Evolutionary conservation across 1,139 yeast genomes (phyloP).

Genomic region (Debaryomyces sp.): DNA sequence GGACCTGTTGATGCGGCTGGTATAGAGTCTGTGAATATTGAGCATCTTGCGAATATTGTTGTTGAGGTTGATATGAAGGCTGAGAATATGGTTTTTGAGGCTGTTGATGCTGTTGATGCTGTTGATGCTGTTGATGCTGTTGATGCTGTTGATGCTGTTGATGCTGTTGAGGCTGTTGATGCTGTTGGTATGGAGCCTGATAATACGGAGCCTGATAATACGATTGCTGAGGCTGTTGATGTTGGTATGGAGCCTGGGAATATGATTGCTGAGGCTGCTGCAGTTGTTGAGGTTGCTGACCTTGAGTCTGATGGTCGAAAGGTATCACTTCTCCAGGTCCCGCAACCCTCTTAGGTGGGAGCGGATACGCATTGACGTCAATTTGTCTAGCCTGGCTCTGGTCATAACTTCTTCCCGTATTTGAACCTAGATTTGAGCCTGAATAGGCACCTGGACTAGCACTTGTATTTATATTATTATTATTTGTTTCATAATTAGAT

Average conservation of each 20-base stretch:
- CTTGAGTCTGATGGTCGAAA: not conserved
- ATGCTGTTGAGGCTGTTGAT: not conserved
- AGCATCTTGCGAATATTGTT: too few relatives aligned
- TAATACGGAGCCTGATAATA: too few relatives aligned
- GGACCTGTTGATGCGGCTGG: not conserved
- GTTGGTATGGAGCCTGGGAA: not conserved
- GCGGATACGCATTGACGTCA: constrained; percentile 32
- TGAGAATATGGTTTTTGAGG: too few relatives aligned
- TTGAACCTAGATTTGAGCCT: constrained; percentile 5
- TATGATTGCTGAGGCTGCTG: not conserved
- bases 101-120: too few relatives aligned
- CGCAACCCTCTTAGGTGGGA: constrained; percentile 43
- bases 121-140: too few relatives aligned
- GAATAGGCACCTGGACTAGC: too few relatives aligned
- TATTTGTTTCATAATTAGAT: too few relatives aligned
- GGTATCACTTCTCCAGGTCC: constrained; percentile 15
- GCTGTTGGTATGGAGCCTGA: too few relatives aligned
- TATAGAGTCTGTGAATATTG: not conserved
- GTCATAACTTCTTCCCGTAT: constrained; percentile 5
- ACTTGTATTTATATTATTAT: too few relatives aligned
- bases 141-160: not conserved
- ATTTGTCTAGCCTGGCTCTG: constrained; percentile 13
- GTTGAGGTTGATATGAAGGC: too few relatives aligned
- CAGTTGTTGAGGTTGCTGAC: constrained; percentile 1
- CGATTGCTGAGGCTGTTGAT: not conserved